Evolutionary conservation across 768 basidiomycete genomes (phyloP).

Genomic region (Hysterangium stoloniferum): DNA sequence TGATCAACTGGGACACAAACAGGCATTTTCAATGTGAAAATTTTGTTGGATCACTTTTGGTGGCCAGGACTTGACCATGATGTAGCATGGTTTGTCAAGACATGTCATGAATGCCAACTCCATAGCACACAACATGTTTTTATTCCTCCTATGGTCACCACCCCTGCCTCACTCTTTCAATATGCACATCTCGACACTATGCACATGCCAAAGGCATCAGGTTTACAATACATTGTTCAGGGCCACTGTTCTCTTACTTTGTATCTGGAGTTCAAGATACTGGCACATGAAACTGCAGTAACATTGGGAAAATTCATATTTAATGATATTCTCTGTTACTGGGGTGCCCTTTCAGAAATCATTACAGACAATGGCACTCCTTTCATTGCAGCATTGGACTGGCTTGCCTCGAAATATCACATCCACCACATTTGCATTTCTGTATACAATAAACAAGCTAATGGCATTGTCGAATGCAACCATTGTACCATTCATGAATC

Average conservation of each 20-base stretch:
- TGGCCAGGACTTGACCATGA: slow-evolving; percentile 20
- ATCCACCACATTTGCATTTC: slow-evolving; percentile 20
- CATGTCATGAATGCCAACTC: slow-evolving; percentile 34
- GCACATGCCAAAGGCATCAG: slow-evolving; percentile 28
- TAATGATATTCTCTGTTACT: slow-evolving; percentile 17
- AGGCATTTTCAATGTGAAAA: slow-evolving; percentile 7
- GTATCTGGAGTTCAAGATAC: slow-evolving; percentile 18
- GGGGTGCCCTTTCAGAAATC: slow-evolving; percentile 14
- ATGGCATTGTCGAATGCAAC: slow-evolving; percentile 29
- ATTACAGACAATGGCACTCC: slow-evolving; percentile 17
- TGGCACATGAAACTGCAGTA: slow-evolving; percentile 18
- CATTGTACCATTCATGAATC: slow-evolving; percentile 24
- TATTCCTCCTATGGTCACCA: slow-evolving; percentile 17
- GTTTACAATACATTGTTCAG: slow-evolving; percentile 28
- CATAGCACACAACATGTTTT: slow-evolving; percentile 16
- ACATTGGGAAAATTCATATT: slow-evolving; percentile 16
- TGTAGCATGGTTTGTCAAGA: slow-evolving; percentile 16
- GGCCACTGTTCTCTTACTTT: slow-evolving; percentile 18
- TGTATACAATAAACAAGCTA: slow-evolving; percentile 27
- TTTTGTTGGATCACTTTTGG: slow-evolving; percentile 18
- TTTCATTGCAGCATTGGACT: slow-evolving; percentile 8
- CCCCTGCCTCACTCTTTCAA: slow-evolving; percentile 21
- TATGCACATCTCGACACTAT: slow-evolving; percentile 35
- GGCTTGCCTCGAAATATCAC: slow-evolving; percentile 7
- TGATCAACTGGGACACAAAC: slow-evolving; percentile 18